phyloP scores from a whole-genome alignment of 345 rosid genomes.

The Gossypium longicalyx region DNA sequence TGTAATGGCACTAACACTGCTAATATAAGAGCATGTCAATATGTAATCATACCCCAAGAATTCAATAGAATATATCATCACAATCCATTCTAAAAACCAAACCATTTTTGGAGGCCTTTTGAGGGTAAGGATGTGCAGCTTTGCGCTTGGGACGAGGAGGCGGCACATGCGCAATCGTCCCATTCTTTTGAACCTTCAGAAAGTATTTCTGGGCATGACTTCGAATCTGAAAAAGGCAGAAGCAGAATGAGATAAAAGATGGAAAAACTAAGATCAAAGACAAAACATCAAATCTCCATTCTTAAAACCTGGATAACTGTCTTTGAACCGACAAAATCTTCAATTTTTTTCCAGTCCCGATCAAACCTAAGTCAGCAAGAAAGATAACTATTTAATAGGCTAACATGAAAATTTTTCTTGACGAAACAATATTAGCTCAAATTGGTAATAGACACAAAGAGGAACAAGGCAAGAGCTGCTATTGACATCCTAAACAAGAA shows the following conservation, averaged over 20 bases:
- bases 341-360: conserved; percentile 98
- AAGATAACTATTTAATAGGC: conserved; percentile 7
- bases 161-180: conserved; percentile 85
- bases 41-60: conserved; percentile 10
- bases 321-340: conserved; percentile 96
- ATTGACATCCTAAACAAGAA: background rate
- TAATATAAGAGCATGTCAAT: conserved; percentile 17
- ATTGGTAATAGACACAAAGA: background rate
- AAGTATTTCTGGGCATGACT: conserved; percentile 99
- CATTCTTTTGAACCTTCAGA: conserved; percentile 92
- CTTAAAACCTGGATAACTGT: conserved; percentile 87
- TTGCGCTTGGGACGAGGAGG: conserved; percentile 98
- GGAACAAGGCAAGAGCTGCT: conserved; percentile 5
- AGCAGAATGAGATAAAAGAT: background rate
- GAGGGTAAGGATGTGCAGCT: conserved; percentile 95
- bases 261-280: background rate
- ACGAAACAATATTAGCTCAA: background rate
- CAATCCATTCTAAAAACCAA: conserved; percentile 17
- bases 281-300: conserved; percentile 8
- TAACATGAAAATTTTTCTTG: background rate
- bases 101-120: conserved; percentile 88
- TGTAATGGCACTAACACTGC: conserved; percentile 58
- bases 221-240: conserved; percentile 51
- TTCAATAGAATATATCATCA: conserved; percentile 5
- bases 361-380: conserved; percentile 66